Evolutionary conservation across 2,329 filamentous ascomycete species (phyloP).

Genomic region (Sclerotinia glacialis): DNA sequence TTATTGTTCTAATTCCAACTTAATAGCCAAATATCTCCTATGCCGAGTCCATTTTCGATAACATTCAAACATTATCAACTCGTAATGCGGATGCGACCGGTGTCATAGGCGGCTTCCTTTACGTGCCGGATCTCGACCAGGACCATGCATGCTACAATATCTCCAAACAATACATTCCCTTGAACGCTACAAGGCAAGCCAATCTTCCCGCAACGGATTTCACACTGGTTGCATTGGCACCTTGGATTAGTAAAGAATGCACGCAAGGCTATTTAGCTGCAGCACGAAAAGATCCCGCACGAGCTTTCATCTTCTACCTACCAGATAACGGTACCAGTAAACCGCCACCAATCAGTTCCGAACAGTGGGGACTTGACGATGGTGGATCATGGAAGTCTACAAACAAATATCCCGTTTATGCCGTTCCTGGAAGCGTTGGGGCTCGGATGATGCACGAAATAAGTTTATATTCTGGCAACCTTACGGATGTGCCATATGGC

Average conservation of each 20-base stretch:
- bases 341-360: conserved; percentile 64
- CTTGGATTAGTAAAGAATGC: conserved; percentile 77
- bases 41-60: conserved; percentile 45
- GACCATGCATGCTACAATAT: conserved; percentile 61
- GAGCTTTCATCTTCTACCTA: conserved; percentile 62
- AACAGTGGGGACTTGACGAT: conserved; percentile 69
- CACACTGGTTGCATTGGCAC: conserved; percentile 76
- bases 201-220: conserved; percentile 69
- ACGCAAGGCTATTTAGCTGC: conserved; percentile 68
- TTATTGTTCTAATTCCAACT: not conserved
- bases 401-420: conserved; percentile 80
- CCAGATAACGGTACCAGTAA: conserved; percentile 54
- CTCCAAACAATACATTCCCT: conserved; percentile 65
- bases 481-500: conserved; percentile 60
- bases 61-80: conserved; percentile 73
- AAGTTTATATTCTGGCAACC: conserved; percentile 72
- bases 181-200: conserved; percentile 69
- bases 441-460: conserved; percentile 67
- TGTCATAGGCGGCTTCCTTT: conserved; percentile 74
- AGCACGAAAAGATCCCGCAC: conserved; percentile 56
- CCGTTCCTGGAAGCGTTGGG: conserved; percentile 67
- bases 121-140: conserved; percentile 67
- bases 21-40: conserved; percentile 38
- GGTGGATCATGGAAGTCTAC: conserved; percentile 65
- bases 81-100: conserved; percentile 59